Evolutionary conservation across 176 grass and related monocot species (phyloP), one percentile per base, ranked within the genome.

Genomic region (Oropetium thomaeum): DNA sequence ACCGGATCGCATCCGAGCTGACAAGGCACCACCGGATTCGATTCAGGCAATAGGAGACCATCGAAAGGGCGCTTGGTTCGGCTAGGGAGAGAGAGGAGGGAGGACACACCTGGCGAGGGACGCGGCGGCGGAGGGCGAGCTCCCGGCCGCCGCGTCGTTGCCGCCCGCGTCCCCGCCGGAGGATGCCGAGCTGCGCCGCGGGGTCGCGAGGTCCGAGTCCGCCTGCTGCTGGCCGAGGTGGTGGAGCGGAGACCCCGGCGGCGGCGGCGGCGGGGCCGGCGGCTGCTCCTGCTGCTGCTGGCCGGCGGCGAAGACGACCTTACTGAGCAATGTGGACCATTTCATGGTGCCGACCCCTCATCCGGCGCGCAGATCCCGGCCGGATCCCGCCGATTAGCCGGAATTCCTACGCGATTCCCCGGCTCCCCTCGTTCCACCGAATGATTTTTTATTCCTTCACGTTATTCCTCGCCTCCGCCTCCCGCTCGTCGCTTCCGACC

Each of bases 311-410:
- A 99, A 88, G 35, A 93, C 96, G 78, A 99, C 96, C 89, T 88
- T 99, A 79, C 93, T 92, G 84, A 99, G 96, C 87, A 99, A 99
- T 96, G 96, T 90, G 73, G 96, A 88, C 96, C 96, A 99, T 99
- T 94, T 93, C 96, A 89, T 90, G 81, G 68, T 84, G 85, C 65
- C 62, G 81, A 58, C 84, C 88, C 91, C 84, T 95, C 96, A 99
- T 99, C 88, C 95, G 84, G 66, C 88, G 79, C 87, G 79, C 86
- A 92, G 96, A 99, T 99, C 96, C 87, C 79, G 35, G 71, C 62
- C 69, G 81, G 80, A 89, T 89, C 89, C 85, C 65, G 79, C 75
- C 75, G 82, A 81, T 86, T 80, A 76, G 79, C 83, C 73, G 79
- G 74, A 87, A 87, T 86, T 82, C 66, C 66, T 61, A 82, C 74